A percentile compares a stretch with the other conserved stretches of the same genome.
phyloP scores from a whole-genome alignment of 352 stramenopile species.

The Pythium aphanidermatum region DNA sequence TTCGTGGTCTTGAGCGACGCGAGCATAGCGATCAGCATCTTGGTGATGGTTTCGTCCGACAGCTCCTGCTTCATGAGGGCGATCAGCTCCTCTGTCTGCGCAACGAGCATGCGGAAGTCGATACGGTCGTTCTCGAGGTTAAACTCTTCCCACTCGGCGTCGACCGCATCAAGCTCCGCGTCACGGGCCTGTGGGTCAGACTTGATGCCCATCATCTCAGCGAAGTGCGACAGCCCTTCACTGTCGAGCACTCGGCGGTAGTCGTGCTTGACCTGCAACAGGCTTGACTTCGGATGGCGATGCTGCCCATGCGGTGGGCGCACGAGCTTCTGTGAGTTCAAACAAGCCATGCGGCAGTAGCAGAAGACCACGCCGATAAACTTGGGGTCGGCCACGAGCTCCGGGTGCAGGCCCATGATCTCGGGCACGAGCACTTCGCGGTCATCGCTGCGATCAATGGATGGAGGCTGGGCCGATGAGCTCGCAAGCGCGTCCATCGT shows the following conservation, averaged over 20 bases:
- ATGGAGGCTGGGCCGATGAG: neutral
- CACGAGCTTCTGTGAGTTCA: conserved; percentile 83
- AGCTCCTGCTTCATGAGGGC: conserved; percentile 57
- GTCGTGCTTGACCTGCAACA: conserved; percentile 81
- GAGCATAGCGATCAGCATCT: conserved; percentile 82
- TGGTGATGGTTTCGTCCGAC: conserved; percentile 69
- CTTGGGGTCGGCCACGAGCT: conserved; percentile 64
- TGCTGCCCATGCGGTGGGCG: conserved; percentile 38
- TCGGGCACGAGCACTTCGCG: conserved; percentile 44
- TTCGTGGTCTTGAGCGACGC: conserved; percentile 82
- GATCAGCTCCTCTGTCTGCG: conserved; percentile 58
- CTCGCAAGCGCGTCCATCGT: conserved; percentile 12
- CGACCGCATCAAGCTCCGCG: conserved; percentile 25
- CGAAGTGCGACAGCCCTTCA: conserved; percentile 61
- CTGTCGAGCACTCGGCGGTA: conserved; percentile 75
- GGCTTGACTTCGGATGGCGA: conserved; percentile 57
- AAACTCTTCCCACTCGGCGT: conserved; percentile 83
- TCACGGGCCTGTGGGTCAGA: conserved; percentile 12
- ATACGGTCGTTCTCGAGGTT: conserved; percentile 84
- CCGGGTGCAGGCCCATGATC: conserved; percentile 74
- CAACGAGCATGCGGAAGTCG: conserved; percentile 76
- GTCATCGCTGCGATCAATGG: neutral
- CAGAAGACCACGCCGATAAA: conserved; percentile 79
- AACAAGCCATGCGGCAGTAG: conserved; percentile 71
- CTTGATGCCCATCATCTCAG: conserved; percentile 74